Evolutionary conservation across 2,329 filamentous ascomycete genomes (phyloP).

Genomic region (Cryphonectria carpinicola): DNA sequence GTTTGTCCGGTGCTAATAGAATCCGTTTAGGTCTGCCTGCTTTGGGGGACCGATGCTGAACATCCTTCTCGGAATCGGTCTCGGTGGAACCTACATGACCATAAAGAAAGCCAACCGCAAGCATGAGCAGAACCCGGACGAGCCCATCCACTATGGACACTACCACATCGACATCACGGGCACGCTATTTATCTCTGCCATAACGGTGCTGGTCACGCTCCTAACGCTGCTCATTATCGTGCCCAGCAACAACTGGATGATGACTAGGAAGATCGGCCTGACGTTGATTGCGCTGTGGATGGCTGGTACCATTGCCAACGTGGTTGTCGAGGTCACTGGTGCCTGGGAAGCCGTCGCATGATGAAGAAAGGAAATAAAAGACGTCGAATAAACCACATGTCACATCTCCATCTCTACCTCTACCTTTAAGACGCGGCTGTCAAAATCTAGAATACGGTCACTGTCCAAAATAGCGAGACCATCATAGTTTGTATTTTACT

Average conservation of each 20-base stretch:
- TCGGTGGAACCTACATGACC: slow-evolving; percentile 88
- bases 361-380: neutral
- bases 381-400: neutral
- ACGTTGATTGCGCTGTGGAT: slow-evolving; percentile 80
- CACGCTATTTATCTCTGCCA: slow-evolving; percentile 81
- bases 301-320: slow-evolving; percentile 78
- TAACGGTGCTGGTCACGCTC: slow-evolving; percentile 82
- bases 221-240: slow-evolving; percentile 78
- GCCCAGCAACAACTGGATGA: slow-evolving; percentile 82
- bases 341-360: slow-evolving; percentile 47
- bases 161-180: slow-evolving; percentile 85
- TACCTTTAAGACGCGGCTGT: neutral
- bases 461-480: neutral
- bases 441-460: neutral
- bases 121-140: slow-evolving; percentile 69
- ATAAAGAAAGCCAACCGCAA: slow-evolving; percentile 68
- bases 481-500: slow-evolving; percentile 11
- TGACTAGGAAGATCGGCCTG: slow-evolving; percentile 82
- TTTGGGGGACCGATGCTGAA: slow-evolving; percentile 99
- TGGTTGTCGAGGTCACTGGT: slow-evolving; percentile 75
- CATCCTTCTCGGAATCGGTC: slow-evolving; percentile 91
- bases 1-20: neutral
- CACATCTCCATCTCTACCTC: neutral
- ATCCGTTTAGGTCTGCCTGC: slow-evolving; percentile 69
- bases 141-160: slow-evolving; percentile 68